A percentile compares a stretch with the other conserved stretches of the same genome.
phyloP scores from a whole-genome alignment of 2,329 filamentous ascomycete species.

The Fusarium chlamydosporum region DNA sequence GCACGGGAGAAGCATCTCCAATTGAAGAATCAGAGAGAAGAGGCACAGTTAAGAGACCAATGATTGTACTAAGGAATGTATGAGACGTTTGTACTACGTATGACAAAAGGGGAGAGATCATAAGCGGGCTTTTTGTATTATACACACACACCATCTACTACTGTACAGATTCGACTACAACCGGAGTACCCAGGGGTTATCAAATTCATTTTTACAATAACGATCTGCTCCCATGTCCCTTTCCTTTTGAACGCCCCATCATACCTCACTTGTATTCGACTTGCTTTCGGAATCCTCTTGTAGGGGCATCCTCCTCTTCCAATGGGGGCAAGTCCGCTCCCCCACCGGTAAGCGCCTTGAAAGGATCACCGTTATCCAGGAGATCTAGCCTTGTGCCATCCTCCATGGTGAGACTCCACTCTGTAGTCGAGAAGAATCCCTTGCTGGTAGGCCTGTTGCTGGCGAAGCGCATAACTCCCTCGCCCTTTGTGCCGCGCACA shows the following conservation, averaged over 20 bases:
- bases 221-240: slow-evolving; percentile 7
- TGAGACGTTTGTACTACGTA: slow-evolving; percentile 51
- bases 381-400: slow-evolving; percentile 77
- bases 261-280: slow-evolving; percentile 51
- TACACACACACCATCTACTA: slow-evolving; percentile 54
- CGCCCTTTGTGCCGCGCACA: slow-evolving; percentile 82
- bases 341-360: slow-evolving; percentile 66
- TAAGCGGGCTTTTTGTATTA: slow-evolving; percentile 58
- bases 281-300: slow-evolving; percentile 68
- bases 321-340: slow-evolving; percentile 56
- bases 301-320: slow-evolving; percentile 57
- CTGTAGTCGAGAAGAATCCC: slow-evolving; percentile 83
- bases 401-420: slow-evolving; percentile 85
- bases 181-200: slow-evolving; percentile 47
- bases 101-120: slow-evolving; percentile 48
- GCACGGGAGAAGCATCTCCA: slow-evolving; percentile 67
- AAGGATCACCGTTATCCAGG: slow-evolving; percentile 79
- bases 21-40: slow-evolving; percentile 65
- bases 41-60: slow-evolving; percentile 40
- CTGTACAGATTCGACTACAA: slow-evolving; percentile 52
- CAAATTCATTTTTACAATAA: slow-evolving; percentile 37
- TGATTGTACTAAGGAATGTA: slow-evolving; percentile 42
- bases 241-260: slow-evolving; percentile 1
- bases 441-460: slow-evolving; percentile 75
- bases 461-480: slow-evolving; percentile 83